These are phyloP conservation scores for Ochetophila trinervis DNA, from an alignment of 306 rosid species.

Conservation along the genomic window DNA sequence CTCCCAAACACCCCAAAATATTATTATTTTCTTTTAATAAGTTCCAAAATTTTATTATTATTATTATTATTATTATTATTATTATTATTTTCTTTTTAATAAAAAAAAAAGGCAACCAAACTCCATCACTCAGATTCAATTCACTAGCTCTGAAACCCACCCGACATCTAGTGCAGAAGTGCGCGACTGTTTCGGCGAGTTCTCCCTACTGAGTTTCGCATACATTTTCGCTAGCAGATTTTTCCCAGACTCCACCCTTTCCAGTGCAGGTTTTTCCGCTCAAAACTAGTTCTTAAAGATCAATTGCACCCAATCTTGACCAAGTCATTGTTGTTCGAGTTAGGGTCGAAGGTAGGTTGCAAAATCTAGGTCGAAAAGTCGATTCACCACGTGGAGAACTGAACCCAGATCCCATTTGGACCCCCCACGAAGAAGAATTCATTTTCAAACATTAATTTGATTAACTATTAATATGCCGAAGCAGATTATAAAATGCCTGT, in stretches of 20 bases:
- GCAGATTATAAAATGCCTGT: no score
- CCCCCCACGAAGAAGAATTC: constrained; percentile 26
- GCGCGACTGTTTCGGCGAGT: constrained; percentile 31
- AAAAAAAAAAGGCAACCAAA: no score
- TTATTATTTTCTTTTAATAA: no score
- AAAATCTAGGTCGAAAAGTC: constrained; percentile 29
- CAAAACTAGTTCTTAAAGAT: constrained; percentile 29
- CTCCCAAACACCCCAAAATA: no score
- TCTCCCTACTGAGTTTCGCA: constrained; percentile 60
- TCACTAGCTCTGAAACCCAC: constrained; percentile 64
- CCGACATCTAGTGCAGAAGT: constrained; percentile 48
- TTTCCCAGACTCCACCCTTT: constrained; percentile 83
- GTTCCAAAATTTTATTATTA: no score
- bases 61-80: no score
- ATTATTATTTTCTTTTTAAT: no score
- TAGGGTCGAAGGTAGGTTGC: constrained; percentile 25
- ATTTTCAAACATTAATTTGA: no score
- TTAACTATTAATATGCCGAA: no score
- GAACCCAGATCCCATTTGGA: constrained; percentile 21
- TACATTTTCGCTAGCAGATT: constrained; percentile 63
- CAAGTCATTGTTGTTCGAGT: background rate
- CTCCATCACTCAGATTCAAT: constrained; percentile 22
- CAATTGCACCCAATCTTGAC: constrained; percentile 3
- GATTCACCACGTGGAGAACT: constrained; percentile 32
- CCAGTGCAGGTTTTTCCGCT: constrained; percentile 64